These are phyloP conservation scores for Adansonia digitata DNA, from an alignment of 345 rosid genomes.

Conservation along the genomic window DNA sequence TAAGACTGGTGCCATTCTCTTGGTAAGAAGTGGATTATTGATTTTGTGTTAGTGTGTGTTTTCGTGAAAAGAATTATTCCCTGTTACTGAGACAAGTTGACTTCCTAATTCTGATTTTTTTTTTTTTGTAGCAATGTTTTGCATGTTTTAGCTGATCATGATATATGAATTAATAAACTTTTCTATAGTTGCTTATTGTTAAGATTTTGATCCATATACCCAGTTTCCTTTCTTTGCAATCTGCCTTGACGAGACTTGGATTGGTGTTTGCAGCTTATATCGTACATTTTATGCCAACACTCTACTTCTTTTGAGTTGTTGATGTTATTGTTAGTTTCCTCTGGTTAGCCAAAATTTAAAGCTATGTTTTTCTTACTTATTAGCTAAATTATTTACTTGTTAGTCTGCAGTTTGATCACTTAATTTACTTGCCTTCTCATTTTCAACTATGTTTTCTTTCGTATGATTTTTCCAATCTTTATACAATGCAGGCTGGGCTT, in stretches of 20 bases:
- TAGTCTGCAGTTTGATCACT: neutral
- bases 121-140: neutral
- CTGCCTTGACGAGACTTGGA: neutral
- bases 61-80: neutral
- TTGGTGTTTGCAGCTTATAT: neutral
- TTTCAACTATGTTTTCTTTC: neutral
- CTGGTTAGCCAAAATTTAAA: neutral
- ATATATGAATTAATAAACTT: neutral
- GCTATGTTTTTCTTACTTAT: neutral
- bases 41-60: neutral
- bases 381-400: neutral
- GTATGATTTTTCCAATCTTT: conserved; percentile 1
- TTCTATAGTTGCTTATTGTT: neutral
- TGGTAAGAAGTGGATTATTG: conserved; percentile 47
- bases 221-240: neutral
- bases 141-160: neutral
- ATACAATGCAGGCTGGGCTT: conserved; percentile 70
- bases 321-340: neutral
- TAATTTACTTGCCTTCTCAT: neutral
- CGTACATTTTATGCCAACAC: neutral
- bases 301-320: neutral
- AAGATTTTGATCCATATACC: neutral
- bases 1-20: conserved; percentile 92
- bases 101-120: neutral
- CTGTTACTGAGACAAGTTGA: neutral